Conservation (phyloP, 2,329 filamentous ascomycete species). For the Diaporthe batatas region DNA sequence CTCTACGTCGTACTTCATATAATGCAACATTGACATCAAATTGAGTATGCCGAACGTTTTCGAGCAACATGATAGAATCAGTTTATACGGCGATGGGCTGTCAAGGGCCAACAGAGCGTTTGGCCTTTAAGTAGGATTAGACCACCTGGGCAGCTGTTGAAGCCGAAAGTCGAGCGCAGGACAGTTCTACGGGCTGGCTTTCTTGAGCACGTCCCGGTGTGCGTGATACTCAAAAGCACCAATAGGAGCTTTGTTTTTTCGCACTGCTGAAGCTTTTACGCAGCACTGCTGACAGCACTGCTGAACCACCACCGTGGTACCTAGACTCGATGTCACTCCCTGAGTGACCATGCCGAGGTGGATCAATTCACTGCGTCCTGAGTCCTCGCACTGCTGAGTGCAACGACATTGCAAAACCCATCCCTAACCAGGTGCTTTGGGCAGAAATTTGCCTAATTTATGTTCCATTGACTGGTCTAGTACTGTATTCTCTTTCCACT, state of each 20-base stretch:
- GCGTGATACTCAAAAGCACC: background rate
- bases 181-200: no score
- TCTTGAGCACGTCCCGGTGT: background rate
- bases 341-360: background rate
- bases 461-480: background rate
- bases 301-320: no score
- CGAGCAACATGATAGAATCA: background rate
- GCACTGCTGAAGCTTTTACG: background rate
- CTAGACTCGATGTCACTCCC: background rate
- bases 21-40: background rate
- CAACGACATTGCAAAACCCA: background rate
- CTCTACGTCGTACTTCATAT: conserved; percentile 2
- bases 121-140: background rate
- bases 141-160: no score
- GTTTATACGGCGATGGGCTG: background rate
- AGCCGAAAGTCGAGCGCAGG: background rate
- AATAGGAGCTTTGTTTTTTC: background rate
- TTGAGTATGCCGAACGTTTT: background rate
- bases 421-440: background rate
- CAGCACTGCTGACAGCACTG: background rate
- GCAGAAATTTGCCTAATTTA: background rate
- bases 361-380: background rate
- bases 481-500: no score
- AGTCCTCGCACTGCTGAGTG: background rate
- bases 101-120: background rate